Evolutionary conservation across 75 land plant genomes (phyloP).

Genomic region (Picea sitchensis): DNA sequence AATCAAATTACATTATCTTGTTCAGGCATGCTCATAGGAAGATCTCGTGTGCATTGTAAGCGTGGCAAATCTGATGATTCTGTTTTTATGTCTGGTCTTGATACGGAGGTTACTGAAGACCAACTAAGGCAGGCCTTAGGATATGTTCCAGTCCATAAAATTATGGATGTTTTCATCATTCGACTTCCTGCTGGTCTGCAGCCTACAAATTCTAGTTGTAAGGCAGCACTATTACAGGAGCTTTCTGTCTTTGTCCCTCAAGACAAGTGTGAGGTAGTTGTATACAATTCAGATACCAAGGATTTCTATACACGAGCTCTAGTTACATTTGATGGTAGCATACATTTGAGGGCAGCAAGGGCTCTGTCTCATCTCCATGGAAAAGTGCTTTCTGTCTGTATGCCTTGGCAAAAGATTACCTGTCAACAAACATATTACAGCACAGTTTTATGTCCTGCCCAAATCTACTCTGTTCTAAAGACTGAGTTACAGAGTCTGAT

Average conservation of each 20-base stretch:
- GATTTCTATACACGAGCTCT: conserved; percentile 40
- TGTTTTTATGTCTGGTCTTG: conserved; percentile 45
- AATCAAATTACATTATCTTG: conserved; percentile 24
- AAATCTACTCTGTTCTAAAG: conserved; percentile 49
- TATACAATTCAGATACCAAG: conserved; percentile 39
- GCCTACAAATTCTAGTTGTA: conserved; percentile 25
- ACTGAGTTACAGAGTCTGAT: conserved; percentile 41
- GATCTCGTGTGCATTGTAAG: conserved; percentile 31
- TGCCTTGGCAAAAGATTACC: conserved; percentile 69
- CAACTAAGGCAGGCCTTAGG: conserved; percentile 40
- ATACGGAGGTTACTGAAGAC: conserved; percentile 37
- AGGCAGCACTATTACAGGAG: conserved; percentile 55
- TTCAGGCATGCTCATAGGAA: conserved; percentile 39
- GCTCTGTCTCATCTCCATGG: conserved; percentile 75
- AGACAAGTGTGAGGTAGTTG: conserved; percentile 39
- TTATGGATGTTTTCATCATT: conserved; percentile 38
- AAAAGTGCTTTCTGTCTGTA: conserved; percentile 56
- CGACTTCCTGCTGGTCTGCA: conserved; percentile 40
- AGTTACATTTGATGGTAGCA: conserved; percentile 70
- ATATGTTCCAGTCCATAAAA: conserved; percentile 27
- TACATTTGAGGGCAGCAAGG: conserved; percentile 74
- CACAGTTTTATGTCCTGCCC: conserved; percentile 43
- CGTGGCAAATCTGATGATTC: conserved; percentile 24
- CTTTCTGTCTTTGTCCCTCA: conserved; percentile 44
- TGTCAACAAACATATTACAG: conserved; percentile 65